Evolutionary conservation across 495 filamentous ascomycete species (phyloP).

Genomic region (Tuber umbilicatum): DNA sequence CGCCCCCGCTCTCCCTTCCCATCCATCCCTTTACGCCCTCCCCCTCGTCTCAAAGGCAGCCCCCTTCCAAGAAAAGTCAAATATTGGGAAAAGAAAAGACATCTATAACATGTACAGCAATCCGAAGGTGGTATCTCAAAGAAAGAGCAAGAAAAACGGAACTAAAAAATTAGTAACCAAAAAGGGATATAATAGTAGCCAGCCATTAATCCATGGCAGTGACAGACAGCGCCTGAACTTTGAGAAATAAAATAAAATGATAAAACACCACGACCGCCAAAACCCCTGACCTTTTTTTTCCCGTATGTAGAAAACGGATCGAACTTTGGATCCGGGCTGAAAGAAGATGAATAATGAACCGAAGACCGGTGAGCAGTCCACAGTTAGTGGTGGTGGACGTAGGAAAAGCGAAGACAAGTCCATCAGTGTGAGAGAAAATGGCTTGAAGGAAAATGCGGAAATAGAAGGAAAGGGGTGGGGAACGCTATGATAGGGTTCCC

Average conservation of each 20-base stretch:
- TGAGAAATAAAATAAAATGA: not conserved
- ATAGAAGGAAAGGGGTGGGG: not conserved
- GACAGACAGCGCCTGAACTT: slow-evolving; percentile 1
- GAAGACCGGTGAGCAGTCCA: not conserved
- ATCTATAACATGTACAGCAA: slow-evolving; percentile 2
- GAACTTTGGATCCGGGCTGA: not conserved
- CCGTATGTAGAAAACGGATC: not conserved
- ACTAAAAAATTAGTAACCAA: not conserved
- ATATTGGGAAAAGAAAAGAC: not conserved
- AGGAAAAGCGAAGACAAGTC: not conserved
- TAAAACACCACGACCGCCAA: not conserved
- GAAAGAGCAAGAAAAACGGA: not conserved
- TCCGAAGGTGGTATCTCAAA: not conserved
- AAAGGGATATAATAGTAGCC: slow-evolving; percentile 3
- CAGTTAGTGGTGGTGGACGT: not conserved
- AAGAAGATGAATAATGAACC: not conserved
- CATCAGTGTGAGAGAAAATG: not conserved
- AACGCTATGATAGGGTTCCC: not conserved
- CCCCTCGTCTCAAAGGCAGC: not conserved
- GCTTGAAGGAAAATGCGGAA: not conserved
- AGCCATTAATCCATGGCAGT: not conserved
- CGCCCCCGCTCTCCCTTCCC: not conserved
- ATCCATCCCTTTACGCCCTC: not conserved
- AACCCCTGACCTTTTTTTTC: not conserved
- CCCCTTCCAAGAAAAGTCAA: not conserved